These are phyloP conservation scores for Nematocida major DNA, from an alignment of 371 early-diverging fungal species.

Conservation along the genomic window DNA sequence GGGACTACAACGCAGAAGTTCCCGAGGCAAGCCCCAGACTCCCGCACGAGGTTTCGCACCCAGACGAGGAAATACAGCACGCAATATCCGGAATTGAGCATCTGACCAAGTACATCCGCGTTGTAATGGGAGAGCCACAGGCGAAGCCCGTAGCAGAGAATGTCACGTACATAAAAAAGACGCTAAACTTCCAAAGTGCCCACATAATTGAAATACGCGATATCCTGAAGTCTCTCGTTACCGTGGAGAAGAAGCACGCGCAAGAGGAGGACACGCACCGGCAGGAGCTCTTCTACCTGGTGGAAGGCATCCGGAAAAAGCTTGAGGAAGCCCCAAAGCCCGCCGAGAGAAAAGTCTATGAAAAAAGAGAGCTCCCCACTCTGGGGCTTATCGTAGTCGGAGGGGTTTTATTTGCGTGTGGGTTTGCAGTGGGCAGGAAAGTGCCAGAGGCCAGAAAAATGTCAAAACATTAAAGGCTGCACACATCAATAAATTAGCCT, in stretches of 20 bases:
- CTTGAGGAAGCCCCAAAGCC: neutral
- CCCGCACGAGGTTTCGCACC: constrained; percentile 52
- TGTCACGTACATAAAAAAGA: constrained; percentile 44
- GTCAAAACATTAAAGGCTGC: neutral
- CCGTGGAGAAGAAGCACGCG: constrained; percentile 22
- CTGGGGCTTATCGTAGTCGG: neutral
- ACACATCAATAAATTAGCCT: neutral
- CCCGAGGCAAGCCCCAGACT: constrained; percentile 21
- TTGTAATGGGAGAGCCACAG: constrained; percentile 58
- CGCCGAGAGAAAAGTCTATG: neutral
- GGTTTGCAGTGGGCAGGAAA: neutral
- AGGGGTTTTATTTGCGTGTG: neutral
- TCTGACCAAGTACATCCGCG: constrained; percentile 55
- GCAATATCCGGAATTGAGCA: constrained; percentile 58
- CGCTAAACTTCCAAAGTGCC: constrained; percentile 41
- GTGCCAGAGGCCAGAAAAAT: neutral
- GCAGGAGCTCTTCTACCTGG: constrained; percentile 3
- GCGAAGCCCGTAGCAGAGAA: constrained; percentile 46
- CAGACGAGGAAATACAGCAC: constrained; percentile 58
- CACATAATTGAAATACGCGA: constrained; percentile 49
- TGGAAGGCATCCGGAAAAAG: neutral
- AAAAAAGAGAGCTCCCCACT: neutral
- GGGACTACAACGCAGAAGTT: constrained; percentile 35
- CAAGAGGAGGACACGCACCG: constrained; percentile 1
- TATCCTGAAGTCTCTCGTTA: neutral